Evolutionary conservation across 2,329 filamentous ascomycete genomes (phyloP).

Genomic region (Colletotrichum sp.): DNA sequence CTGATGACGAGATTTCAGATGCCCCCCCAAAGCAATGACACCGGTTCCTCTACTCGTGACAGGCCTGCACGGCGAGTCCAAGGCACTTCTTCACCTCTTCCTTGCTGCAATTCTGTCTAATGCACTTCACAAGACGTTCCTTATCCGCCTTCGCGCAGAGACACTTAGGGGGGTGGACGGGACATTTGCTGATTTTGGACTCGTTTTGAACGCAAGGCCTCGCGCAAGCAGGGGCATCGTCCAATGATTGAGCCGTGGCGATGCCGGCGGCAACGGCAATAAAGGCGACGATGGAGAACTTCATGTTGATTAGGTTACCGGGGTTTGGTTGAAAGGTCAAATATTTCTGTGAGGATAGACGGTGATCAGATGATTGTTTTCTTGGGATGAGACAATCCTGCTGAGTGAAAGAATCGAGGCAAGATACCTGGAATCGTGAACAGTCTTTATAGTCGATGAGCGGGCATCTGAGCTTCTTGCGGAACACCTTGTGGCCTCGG

Average conservation of each 20-base stretch:
- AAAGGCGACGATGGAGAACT: background rate
- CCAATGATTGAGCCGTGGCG: background rate
- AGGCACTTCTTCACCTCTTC: background rate
- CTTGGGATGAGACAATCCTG: background rate
- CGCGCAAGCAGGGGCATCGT: background rate
- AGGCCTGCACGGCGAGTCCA: background rate
- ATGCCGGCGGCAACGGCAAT: background rate
- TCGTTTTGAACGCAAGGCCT: background rate
- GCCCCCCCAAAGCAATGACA: background rate
- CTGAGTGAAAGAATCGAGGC: background rate
- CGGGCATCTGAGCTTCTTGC: background rate
- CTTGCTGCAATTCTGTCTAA: background rate
- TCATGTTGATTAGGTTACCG: background rate
- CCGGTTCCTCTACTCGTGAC: background rate
- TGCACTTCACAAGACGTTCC: background rate
- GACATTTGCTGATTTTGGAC: background rate
- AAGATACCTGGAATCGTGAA: background rate
- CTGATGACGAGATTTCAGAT: background rate
- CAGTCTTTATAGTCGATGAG: background rate
- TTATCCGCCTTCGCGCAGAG: conserved; percentile 3
- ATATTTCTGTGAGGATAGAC: background rate
- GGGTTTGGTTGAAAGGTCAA: background rate
- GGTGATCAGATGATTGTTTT: background rate
- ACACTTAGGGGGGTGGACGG: background rate
- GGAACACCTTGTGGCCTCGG: background rate